Base-by-base conservation (phyloP, 768 basidiomycete species). In the Omphalotus guepiniiformis region DNA sequence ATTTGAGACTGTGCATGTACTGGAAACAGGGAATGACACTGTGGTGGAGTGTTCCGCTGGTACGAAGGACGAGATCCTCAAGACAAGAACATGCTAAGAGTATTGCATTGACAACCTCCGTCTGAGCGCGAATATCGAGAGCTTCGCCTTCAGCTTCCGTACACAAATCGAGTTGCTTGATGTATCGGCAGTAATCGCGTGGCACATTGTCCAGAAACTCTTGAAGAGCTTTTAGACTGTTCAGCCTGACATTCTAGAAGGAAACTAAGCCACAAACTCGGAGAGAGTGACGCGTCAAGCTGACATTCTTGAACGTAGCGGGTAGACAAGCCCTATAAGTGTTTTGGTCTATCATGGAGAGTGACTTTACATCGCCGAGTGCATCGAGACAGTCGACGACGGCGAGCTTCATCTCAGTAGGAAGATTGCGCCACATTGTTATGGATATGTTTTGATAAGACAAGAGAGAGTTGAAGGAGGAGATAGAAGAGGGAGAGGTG, bases 371-470 rank as follows among this genome's bases (percentile, higher is more conserved):
- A 48, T 78, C 76, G 51, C 58, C 48, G 18, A 59, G 53, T 38
- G 70, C 71, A 52, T 34, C 22, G 55, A 86, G 74, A 49, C 63
- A 59, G 36, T 70, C 74, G 38, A 83, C 63, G 60, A 88, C 55
- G 22, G 75, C 66, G 55, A 83, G 71, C 64, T 79, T 80, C 62
- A 88, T 79, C 53, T 88, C 86, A 0, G 69, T 67, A 37, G 86
- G 86, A 53, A 88, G 80, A 19, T 61, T 41, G 51, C 70, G 57
- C 85, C 85, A 87, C 55, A 57, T 49, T 48, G 52, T 46, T n/a
- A n/a, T n/a, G n/a, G 49, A 16, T 16, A 8, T n/a, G 23, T 30
- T 27, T 7, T 16, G 18, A 21, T 25, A 27, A 18, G 4, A 11
- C 26, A 27, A 13, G 21, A 18, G 9, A 13, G 9, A 22, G 6